Evolutionary conservation across 192 early-diverging fungal species (phyloP), one percentile per base, ranked within the genome.

Genomic region (Rhizoclosmatium globosum): DNA sequence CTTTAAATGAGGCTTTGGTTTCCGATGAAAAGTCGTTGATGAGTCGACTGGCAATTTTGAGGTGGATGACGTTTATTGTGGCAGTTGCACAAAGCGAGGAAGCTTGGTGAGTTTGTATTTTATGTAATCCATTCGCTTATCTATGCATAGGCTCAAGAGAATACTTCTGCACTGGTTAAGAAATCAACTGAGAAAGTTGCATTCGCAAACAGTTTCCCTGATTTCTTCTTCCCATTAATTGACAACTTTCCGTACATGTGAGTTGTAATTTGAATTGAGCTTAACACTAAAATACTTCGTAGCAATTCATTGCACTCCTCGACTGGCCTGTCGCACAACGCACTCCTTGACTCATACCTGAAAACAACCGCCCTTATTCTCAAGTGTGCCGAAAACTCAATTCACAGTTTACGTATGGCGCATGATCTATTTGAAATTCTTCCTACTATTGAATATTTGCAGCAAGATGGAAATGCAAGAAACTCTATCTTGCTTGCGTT

Each of bases 311-410:
- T 74, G 58, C n/a, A 74, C 56, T 56, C n/a, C 2, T 13, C 23
- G 19, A 31, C 64, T 38, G 21, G 66, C 4, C 7, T 67, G 3
- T 1, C 74, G 1, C 64, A 76, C 41, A 59, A 76, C 41, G 46
- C 50, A 1, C 23, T 76, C 4, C 11, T 76, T 2, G 74, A 76
- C 11, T 50, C 74, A 4, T 76, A n/a, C 21, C 41, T 76, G 64
- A 76, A 76, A 67, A 67, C 74, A 11, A n/a, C 48, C 19, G 17
- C 74, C 1, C 39, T 67, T 4, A 66, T 76, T 46, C 21, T 76
- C 4, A 76, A 76, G 64, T 66, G 74, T 38, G 64, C 74, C 64
- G 74, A 76, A 76, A 76, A 76, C 74, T 59, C 74, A 53, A 31
- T 59, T 53, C 62, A 64, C 47, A 48, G 62, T 47, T 31, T 76